phyloP scores from a whole-genome alignment of 352 stramenopile genomes.

The Plasmopara muralis region DNA sequence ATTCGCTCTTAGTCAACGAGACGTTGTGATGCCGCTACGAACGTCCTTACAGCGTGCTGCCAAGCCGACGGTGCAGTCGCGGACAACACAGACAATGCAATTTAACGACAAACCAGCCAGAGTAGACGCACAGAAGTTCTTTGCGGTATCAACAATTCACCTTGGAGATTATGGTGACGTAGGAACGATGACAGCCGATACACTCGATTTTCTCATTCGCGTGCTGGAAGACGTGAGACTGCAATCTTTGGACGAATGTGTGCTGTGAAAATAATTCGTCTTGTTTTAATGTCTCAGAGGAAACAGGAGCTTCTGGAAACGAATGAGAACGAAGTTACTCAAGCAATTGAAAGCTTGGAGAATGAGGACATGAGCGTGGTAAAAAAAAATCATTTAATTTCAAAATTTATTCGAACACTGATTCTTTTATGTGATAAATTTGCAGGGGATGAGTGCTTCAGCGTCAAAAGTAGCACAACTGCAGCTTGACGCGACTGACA shows the following conservation, averaged over 20 bases:
- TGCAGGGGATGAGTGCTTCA: not conserved
- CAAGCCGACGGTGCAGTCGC: slow-evolving; percentile 4
- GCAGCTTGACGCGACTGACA: slow-evolving; percentile 6
- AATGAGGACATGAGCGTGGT: too few species aligned
- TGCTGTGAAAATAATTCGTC: not conserved
- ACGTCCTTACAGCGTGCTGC: slow-evolving; percentile 5
- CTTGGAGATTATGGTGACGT: slow-evolving; percentile 46
- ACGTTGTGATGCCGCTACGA: not conserved
- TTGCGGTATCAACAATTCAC: slow-evolving; percentile 4
- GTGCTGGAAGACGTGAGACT: slow-evolving; percentile 51
- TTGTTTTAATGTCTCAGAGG: slow-evolving; percentile 17
- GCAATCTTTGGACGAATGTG: not conserved
- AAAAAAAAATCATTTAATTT: too few species aligned
- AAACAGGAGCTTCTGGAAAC: slow-evolving; percentile 33
- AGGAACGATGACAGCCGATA: slow-evolving; percentile 46
- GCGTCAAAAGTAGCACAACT: slow-evolving; percentile 4
- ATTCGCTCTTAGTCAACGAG: slow-evolving; percentile 26
- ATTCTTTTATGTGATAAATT: too few species aligned
- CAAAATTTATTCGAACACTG: too few species aligned
- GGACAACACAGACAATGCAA: slow-evolving; percentile 10
- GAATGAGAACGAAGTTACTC: slow-evolving; percentile 4
- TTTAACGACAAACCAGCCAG: not conserved
- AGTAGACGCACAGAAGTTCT: not conserved
- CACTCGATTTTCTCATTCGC: slow-evolving; percentile 60
- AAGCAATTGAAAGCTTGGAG: slow-evolving; percentile 1